phyloP scores from a whole-genome alignment of 441 rosid genomes.

The Bruguiera hainesii region DNA sequence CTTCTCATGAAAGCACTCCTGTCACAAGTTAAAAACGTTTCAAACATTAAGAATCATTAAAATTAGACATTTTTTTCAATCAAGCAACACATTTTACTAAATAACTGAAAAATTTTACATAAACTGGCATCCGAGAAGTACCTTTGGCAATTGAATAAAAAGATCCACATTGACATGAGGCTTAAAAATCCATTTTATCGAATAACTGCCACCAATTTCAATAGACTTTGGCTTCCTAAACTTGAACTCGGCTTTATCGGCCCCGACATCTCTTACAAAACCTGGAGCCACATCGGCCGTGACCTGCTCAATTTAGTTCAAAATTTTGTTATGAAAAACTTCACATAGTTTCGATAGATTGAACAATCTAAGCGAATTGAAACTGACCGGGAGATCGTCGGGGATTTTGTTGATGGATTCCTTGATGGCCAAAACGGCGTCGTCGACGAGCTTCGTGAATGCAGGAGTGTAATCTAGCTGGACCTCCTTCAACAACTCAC shows the following conservation, averaged over 20 bases:
- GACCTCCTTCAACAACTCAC: conserved; percentile 69
- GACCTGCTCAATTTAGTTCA: conserved; percentile 42
- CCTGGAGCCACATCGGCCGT: conserved; percentile 55
- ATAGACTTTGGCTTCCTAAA: conserved; percentile 65
- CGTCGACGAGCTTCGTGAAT: conserved; percentile 53
- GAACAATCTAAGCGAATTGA: too few species aligned
- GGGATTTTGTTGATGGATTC: conserved; percentile 47
- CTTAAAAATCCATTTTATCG: conserved; percentile 53
- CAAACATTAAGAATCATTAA: neutral
- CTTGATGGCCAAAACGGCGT: conserved; percentile 50
- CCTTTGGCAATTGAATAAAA: conserved; percentile 79
- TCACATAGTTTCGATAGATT: neutral
- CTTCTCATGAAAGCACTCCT: conserved; percentile 84
- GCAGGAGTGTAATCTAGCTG: conserved; percentile 42
- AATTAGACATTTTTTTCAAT: too few species aligned
- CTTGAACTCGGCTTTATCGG: conserved; percentile 76
- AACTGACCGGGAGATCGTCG: conserved; percentile 45
- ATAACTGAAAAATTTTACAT: too few species aligned
- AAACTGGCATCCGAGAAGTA: conserved; percentile 7
- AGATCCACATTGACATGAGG: conserved; percentile 67
- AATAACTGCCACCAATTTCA: conserved; percentile 72
- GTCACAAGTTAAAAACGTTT: conserved; percentile 13
- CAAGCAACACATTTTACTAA: too few species aligned
- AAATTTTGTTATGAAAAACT: neutral
- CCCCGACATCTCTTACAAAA: conserved; percentile 71